phyloP scores from a whole-genome alignment of 2,329 filamentous ascomycete species.

The Plectosphaerella sp. region DNA sequence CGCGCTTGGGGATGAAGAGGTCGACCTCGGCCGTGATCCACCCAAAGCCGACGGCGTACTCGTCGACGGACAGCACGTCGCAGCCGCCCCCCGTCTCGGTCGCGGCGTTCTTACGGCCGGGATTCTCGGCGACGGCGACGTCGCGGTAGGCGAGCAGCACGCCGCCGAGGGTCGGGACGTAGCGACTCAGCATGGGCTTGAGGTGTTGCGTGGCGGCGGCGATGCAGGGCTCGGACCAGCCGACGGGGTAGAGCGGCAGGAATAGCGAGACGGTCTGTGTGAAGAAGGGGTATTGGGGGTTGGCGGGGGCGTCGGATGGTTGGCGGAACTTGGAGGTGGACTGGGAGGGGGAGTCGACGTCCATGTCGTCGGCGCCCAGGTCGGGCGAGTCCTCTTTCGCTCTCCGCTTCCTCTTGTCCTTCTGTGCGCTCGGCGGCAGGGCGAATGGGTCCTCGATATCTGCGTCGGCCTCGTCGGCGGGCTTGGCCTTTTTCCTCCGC shows the following conservation, averaged over 20 bases:
- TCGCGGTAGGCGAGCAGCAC: constrained; percentile 74
- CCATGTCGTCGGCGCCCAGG: constrained; percentile 27
- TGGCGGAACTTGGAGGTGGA: constrained; percentile 28
- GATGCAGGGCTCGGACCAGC: constrained; percentile 65
- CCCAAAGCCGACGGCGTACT: constrained; percentile 80
- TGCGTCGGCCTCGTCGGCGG: constrained; percentile 16
- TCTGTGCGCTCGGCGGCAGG: constrained; percentile 8
- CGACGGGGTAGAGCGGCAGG: constrained; percentile 67
- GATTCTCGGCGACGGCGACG: constrained; percentile 57
- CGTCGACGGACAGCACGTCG: constrained; percentile 56
- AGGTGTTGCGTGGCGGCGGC: constrained; percentile 71
- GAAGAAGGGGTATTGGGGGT: constrained; percentile 64
- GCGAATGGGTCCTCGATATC: constrained; percentile 3
- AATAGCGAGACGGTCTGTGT: constrained; percentile 78
- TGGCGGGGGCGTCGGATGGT: constrained; percentile 28
- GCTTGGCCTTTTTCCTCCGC: constrained; percentile 24
- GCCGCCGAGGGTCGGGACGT: constrained; percentile 67
- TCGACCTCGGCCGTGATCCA: constrained; percentile 88
- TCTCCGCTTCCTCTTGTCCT: constrained; percentile 25
- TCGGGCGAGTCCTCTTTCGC: constrained; percentile 17
- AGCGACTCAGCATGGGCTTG: constrained; percentile 69
- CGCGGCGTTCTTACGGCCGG: constrained; percentile 43
- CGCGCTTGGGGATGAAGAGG: constrained; percentile 71
- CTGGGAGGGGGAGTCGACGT: constrained; percentile 27
- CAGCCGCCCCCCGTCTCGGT: constrained; percentile 41